Conservation (phyloP, 768 basidiomycete species). For the Rhodotorula toruloides region DNA sequence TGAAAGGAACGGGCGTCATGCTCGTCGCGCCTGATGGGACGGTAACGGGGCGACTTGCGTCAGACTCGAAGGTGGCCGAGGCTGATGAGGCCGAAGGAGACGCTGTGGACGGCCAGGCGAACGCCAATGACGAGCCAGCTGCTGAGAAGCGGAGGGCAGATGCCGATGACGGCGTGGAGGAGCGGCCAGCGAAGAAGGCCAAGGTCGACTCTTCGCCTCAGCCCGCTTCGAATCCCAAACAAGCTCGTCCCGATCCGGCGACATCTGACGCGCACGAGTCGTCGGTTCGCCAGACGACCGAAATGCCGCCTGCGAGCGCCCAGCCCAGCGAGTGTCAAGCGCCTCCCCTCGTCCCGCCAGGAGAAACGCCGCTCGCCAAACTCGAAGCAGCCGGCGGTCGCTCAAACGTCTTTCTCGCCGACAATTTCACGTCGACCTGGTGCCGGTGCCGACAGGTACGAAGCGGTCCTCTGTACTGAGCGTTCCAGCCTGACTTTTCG, state of each 20-base stretch:
- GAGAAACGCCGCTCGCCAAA: slow-evolving; percentile 1
- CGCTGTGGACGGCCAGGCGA: background rate
- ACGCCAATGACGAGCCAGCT: background rate
- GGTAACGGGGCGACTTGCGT: too few relatives aligned
- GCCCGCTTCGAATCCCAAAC: too few relatives aligned
- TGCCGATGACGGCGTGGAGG: background rate
- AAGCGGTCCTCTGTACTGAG: too few relatives aligned
- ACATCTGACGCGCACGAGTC: too few relatives aligned
- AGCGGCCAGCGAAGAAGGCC: background rate
- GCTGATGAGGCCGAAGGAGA: background rate
- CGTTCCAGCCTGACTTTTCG: background rate
- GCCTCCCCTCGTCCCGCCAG: background rate
- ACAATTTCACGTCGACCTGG: slow-evolving; percentile 35
- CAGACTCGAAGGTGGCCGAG: too few relatives aligned
- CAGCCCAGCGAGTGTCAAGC: slow-evolving; percentile 6
- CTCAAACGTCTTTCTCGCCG: slow-evolving; percentile 36
- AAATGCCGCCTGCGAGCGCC: too few relatives aligned
- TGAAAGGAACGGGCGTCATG: slow-evolving; percentile 21
- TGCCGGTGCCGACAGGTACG: slow-evolving; percentile 40
- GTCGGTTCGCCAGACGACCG: background rate
- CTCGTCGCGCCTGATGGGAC: slow-evolving; percentile 3
- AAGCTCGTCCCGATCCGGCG: too few relatives aligned
- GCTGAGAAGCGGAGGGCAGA: background rate
- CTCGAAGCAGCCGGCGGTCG: slow-evolving; percentile 10
- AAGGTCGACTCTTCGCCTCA: background rate